These are phyloP conservation scores for Stygiomarasmius scandens DNA, from an alignment of 1,284 basidiomycete species.

Conservation along the genomic window DNA sequence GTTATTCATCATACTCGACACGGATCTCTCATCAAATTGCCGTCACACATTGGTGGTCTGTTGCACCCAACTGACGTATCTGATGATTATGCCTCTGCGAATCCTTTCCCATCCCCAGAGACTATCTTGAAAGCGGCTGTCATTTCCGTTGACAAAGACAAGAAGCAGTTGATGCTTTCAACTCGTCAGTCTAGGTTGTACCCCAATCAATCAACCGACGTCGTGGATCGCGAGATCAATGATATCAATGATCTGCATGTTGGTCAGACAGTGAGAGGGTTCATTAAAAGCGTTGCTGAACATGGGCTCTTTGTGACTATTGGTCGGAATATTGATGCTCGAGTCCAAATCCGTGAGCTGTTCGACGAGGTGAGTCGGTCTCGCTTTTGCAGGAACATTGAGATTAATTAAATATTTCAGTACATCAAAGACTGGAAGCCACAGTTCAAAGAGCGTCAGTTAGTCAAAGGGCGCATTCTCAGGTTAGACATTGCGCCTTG, in stretches of 20 bases:
- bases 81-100: slow-evolving; percentile 74
- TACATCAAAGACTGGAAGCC: slow-evolving; percentile 95
- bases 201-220: slow-evolving; percentile 46
- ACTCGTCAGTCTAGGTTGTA: slow-evolving; percentile 74
- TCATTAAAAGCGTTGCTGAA: slow-evolving; percentile 86
- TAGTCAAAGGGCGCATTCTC: slow-evolving; percentile 86
- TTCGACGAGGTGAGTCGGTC: slow-evolving; percentile 76
- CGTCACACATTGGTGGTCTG: slow-evolving; percentile 69
- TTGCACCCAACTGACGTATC: slow-evolving; percentile 80
- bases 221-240: slow-evolving; percentile 75
- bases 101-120: slow-evolving; percentile 65
- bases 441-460: slow-evolving; percentile 78
- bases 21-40: slow-evolving; percentile 78
- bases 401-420: slow-evolving; percentile 40
- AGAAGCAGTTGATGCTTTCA: slow-evolving; percentile 77
- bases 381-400: not conserved
- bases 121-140: slow-evolving; percentile 73
- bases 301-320: slow-evolving; percentile 92
- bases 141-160: slow-evolving; percentile 65
- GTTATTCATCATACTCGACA: slow-evolving; percentile 69
- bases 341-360: slow-evolving; percentile 93
- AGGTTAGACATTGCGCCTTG: slow-evolving; percentile 48
- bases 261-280: slow-evolving; percentile 81
- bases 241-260: slow-evolving; percentile 67
- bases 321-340: slow-evolving; percentile 81